These are phyloP conservation scores for Schizochytrium sp. DNA, from an alignment of 108 stramenopile species.

Conservation along the genomic window DNA sequence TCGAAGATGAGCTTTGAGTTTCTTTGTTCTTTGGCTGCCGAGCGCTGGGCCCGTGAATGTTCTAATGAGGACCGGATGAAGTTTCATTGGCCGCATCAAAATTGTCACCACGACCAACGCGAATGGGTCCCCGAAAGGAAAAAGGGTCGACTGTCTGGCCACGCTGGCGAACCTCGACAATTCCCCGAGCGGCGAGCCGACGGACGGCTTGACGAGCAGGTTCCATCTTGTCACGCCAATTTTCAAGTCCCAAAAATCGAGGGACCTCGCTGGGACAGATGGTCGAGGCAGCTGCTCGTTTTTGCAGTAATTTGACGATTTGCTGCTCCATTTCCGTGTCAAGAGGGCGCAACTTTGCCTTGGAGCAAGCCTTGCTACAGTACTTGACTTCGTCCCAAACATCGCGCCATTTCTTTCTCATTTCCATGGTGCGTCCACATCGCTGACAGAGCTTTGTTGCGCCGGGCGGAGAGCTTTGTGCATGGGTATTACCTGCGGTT, in stretches of 20 bases:
- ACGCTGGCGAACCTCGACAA: background rate
- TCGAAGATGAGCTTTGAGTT: no score
- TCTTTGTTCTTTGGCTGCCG: no score
- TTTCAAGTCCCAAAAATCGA: background rate
- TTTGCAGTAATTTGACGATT: background rate
- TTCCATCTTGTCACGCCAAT: background rate
- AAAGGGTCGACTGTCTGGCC: background rate
- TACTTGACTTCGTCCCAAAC: background rate
- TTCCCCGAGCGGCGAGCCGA: background rate
- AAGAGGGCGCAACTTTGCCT: background rate
- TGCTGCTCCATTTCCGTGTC: background rate
- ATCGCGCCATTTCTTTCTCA: background rate
- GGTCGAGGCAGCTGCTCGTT: background rate
- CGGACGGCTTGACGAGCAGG: background rate
- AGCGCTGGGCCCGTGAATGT: no score
- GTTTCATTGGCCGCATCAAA: background rate
- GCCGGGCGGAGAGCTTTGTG: no score
- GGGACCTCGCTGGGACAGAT: background rate
- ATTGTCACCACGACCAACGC: background rate
- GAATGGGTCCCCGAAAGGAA: background rate
- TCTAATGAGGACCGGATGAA: no score
- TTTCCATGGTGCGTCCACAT: background rate
- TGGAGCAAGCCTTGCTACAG: background rate
- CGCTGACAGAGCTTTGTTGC: background rate
- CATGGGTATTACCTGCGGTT: no score